phyloP scores from a whole-genome alignment of 2,329 filamentous ascomycete genomes.

The Periconia sp. region DNA sequence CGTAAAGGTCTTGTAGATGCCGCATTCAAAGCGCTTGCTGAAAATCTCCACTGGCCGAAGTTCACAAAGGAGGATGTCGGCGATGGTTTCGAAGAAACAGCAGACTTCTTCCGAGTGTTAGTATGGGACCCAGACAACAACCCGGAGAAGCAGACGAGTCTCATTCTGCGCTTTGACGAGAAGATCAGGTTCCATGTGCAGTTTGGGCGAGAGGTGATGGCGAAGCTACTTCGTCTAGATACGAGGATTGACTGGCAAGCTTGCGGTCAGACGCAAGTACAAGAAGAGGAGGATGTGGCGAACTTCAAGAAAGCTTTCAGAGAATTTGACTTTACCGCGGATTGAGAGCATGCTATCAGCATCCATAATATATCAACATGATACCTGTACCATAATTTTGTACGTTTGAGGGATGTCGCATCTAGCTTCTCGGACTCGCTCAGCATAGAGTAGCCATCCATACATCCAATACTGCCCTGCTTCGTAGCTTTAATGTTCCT shows the following conservation, averaged over 20 bases:
- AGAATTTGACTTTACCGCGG: constrained; percentile 79
- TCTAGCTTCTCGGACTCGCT: no score
- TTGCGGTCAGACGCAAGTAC: constrained; percentile 75
- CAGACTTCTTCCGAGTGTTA: constrained; percentile 81
- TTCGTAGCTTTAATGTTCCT: no score
- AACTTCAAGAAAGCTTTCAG: constrained; percentile 83
- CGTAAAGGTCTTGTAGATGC: constrained; percentile 79
- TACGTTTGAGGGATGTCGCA: no score
- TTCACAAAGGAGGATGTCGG: constrained; percentile 54
- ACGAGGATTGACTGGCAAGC: constrained; percentile 83
- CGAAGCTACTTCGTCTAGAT: constrained; percentile 84
- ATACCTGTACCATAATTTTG: no score
- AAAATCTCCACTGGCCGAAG: constrained; percentile 69
- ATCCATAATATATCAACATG: no score
- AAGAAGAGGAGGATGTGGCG: constrained; percentile 79
- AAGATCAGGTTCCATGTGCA: constrained; percentile 86
- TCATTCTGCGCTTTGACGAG: constrained; percentile 76
- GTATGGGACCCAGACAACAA: constrained; percentile 68
- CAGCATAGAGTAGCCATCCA: no score
- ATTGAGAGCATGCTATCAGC: constrained; percentile 4
- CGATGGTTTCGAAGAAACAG: constrained; percentile 51
- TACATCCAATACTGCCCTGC: no score
- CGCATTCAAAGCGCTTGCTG: constrained; percentile 85
- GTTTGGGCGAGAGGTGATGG: constrained; percentile 85
- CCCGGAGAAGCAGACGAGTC: constrained; percentile 66